Evolutionary conservation across 2,329 filamentous ascomycete genomes (phyloP).

Genomic region (Phialocephala subalpina): DNA sequence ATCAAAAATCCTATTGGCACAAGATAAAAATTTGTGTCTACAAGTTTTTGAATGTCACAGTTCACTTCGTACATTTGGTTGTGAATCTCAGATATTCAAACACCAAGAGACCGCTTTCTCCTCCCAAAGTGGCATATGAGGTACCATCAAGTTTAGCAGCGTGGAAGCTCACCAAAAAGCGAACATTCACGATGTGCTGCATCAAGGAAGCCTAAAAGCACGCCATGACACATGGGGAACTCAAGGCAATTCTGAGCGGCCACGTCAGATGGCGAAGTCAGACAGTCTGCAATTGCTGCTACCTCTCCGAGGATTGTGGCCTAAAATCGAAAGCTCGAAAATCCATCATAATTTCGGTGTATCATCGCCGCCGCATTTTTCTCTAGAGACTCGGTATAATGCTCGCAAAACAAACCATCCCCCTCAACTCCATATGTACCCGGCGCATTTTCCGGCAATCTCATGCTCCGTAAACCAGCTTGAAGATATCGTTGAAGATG

Average conservation of each 20-base stretch:
- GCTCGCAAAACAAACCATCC: constrained; percentile 31
- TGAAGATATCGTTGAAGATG: constrained; percentile 95
- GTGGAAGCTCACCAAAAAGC: not conserved
- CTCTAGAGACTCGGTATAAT: constrained; percentile 37
- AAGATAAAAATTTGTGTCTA: not conserved
- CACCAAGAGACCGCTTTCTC: no score
- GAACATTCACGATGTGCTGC: not conserved
- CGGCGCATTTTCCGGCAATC: constrained; percentile 30
- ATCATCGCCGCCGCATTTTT: constrained; percentile 28
- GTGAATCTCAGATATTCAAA: not conserved
- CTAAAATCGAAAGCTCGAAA: constrained; percentile 17
- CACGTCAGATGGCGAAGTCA: constrained; percentile 9
- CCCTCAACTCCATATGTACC: constrained; percentile 31
- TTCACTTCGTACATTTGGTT: not conserved
- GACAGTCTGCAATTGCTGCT: constrained; percentile 14
- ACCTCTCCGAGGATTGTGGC: not conserved
- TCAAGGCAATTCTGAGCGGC: not conserved
- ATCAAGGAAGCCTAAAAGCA: not conserved
- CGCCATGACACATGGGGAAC: not conserved
- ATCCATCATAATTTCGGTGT: constrained; percentile 19
- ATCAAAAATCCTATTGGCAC: not conserved
- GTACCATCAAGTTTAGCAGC: no score
- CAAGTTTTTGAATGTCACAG: not conserved
- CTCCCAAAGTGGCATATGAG: no score
- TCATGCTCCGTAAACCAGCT: constrained; percentile 83